Evolutionary conservation across 257 asterid species (phyloP), one percentile per base, ranked within the genome.

Genomic region (Solanum corneliomulleri): DNA sequence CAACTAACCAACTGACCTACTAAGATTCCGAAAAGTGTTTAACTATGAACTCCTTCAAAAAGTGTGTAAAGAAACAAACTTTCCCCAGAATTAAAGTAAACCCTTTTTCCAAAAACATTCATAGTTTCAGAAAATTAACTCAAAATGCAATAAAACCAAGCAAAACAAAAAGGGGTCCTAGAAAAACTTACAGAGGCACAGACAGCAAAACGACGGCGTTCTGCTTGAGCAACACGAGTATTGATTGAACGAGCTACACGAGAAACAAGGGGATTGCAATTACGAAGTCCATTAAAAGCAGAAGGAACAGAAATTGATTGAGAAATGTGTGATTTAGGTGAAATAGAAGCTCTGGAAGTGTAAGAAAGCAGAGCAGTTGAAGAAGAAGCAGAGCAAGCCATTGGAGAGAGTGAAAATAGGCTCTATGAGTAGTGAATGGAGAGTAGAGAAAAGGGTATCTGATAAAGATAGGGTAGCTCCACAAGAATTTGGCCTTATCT

Each of bases 181-280:
- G 21, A 58, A 45, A 20, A 85, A 87, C 96, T 95, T 86, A 96
- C 99, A 64, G 87, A 85, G 23, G 98, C 98, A 23, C 95, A 96
- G 86, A 92, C 94, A 33, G 80, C 80, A 29, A 89, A 88, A 23
- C 90, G 84, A 66, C 91, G 92, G 9, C 91, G 87, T 69, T 87
- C 52, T 25, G 96, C 70, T 42, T 88, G 83, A 52, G 92, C 86
- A 44, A 90, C 39, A 39, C 85, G 89, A 85, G 95, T 42, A 37
- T 94, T 87, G 87, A 91, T 25, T 12, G 93, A 88, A 75, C 92
- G 93, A 31, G 92, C 85, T 84, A 69, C 90, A 37, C 81, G 81
- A 72, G 81, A 72, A 72, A 72, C 81, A 47, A 91, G 72, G 52
- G 95, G 87, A 60, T 86, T 92, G 72, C 84, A 88, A 89, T 83